Conservation (phyloP, 2,329 filamentous ascomycete genomes). For the Curvularia eragrostidis region DNA sequence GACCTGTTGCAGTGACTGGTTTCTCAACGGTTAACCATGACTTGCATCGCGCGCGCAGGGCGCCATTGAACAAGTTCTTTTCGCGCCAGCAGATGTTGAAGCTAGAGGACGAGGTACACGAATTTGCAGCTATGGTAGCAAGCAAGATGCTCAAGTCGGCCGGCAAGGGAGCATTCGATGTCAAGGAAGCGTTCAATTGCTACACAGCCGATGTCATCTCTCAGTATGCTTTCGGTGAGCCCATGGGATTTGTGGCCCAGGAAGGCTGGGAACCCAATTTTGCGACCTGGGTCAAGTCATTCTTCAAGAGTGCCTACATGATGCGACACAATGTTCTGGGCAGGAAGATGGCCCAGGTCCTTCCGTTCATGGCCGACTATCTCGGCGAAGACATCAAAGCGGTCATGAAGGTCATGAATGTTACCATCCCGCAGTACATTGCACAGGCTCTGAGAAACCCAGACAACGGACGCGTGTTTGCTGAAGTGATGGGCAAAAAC, state of each 20-base stretch:
- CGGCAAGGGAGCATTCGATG: conserved; percentile 30
- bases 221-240: conserved; percentile 37
- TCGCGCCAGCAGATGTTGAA: conserved; percentile 41
- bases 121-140: conserved; percentile 25
- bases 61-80: conserved; percentile 47
- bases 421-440: conserved; percentile 35
- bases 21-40: conserved; percentile 40
- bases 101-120: conserved; percentile 31
- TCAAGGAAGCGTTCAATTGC: conserved; percentile 40
- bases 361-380: conserved; percentile 38
- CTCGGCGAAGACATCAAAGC: conserved; percentile 36
- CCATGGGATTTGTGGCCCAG: conserved; percentile 38
- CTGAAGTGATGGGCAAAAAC: conserved; percentile 28
- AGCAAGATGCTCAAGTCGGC: conserved; percentile 30
- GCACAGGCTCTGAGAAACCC: conserved; percentile 31
- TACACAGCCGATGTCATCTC: conserved; percentile 38
- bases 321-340: conserved; percentile 36
- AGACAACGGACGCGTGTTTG: conserved; percentile 36
- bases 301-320: conserved; percentile 38
- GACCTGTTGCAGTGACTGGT: conserved; percentile 35
- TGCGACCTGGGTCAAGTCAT: conserved; percentile 36
- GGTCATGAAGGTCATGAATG: conserved; percentile 37
- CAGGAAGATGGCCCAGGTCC: conserved; percentile 31
- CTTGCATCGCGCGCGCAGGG: conserved; percentile 41
- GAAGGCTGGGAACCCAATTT: conserved; percentile 40